Evolutionary conservation across 1,284 basidiomycete genomes (phyloP), one percentile per base, ranked within the genome.

Genomic region (Vanrija sp.): DNA sequence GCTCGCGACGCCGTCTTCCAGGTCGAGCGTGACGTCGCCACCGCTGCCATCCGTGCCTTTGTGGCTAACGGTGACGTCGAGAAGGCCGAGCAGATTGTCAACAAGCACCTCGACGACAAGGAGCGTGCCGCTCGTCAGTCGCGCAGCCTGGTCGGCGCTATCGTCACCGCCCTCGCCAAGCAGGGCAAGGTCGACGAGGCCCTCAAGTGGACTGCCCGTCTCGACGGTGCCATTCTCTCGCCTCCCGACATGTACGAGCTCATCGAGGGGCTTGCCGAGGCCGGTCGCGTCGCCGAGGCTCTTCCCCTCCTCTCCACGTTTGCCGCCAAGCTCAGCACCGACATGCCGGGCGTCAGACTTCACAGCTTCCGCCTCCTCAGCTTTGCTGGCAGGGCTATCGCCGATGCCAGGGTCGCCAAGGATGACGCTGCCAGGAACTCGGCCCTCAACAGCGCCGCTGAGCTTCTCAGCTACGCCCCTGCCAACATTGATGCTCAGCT

Each of bases 121-220:
- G n/a, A 15, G 18, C 15, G 41, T 23, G 31, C 15, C 2, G 10
- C n/a, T 20, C 31, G 31, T 7, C 38, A 39, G 38, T n/a, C 38
- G 5, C 38, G 38, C 38, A 12, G 7, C 19, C 12, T 39, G 4
- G 57, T 85, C 67, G 80, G 81, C 4, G 76, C 80, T 1, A 80
- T 91, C 59, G 82, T 95, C 54, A 68, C 71, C 0, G 86, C 85
- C 0, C 89, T 93, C 69, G 80, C 83, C 61, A 71, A 78, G 18
- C 66, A 73, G 2, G 84, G 84, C 6, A 86, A 93, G 60, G 63
- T 85, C 10, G 65, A 77, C 3, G 84, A 82, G 1, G 89, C 89
- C 0, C 64, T 85, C 37, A 68, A 78, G 10, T 90, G 88, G 89
- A 88, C 87, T 65, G 78, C 85, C 49, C 36, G 25, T 2, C 3